Percentiles rank a stretch among this genome's conserved stretches.
Evolutionary conservation across 192 early-diverging fungal species (phyloP).

Genomic region (Ambispora gerdemannii): DNA sequence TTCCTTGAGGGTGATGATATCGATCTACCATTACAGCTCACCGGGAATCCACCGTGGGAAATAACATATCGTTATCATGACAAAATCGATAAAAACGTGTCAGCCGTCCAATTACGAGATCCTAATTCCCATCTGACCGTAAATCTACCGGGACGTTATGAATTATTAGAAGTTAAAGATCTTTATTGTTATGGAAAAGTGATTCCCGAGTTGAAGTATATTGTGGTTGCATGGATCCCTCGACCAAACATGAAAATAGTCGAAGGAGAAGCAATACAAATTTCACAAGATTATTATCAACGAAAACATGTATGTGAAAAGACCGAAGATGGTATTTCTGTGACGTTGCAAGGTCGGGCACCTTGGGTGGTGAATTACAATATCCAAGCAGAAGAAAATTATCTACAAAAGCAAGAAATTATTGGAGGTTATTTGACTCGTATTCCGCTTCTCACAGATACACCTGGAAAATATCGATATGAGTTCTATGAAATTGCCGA

Average conservation of each 20-base stretch:
- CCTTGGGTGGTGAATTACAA: slow-evolving; percentile 19
- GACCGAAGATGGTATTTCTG: slow-evolving; percentile 33
- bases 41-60: slow-evolving; percentile 45
- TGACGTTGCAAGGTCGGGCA: slow-evolving; percentile 35
- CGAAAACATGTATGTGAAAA: slow-evolving; percentile 39
- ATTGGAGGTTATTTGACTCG: slow-evolving; percentile 31
- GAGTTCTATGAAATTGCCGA: slow-evolving; percentile 40
- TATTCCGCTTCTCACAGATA: slow-evolving; percentile 35
- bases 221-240: slow-evolving; percentile 30
- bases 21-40: slow-evolving; percentile 41
- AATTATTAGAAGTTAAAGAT: slow-evolving; percentile 42
- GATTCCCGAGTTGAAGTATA: slow-evolving; percentile 26
- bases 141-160: slow-evolving; percentile 37
- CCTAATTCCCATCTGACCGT: slow-evolving; percentile 37
- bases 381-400: background rate
- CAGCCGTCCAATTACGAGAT: slow-evolving; percentile 19
- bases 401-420: background rate
- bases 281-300: slow-evolving; percentile 28
- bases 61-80: slow-evolving; percentile 35
- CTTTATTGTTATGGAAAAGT: slow-evolving; percentile 42
- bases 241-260: slow-evolving; percentile 32
- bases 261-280: slow-evolving; percentile 29
- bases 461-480: slow-evolving; percentile 36
- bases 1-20: slow-evolving; percentile 35
- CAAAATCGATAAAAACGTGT: slow-evolving; percentile 9